phyloP scores from a whole-genome alignment of 352 stramenopile species.

The Lagenidium giganteum region DNA sequence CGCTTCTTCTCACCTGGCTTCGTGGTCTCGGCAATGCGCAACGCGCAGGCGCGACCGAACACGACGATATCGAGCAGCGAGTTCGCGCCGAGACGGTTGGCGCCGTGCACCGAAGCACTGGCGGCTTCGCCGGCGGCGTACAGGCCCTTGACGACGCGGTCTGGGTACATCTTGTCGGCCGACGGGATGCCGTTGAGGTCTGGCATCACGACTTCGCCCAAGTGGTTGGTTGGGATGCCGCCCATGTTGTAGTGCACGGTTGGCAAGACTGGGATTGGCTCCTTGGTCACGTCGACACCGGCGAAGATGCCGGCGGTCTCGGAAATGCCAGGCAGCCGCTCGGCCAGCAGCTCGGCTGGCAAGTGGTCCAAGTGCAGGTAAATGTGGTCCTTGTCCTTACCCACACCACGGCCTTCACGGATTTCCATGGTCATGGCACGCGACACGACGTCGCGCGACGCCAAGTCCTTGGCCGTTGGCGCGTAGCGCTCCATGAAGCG shows the following conservation, averaged over 20 bases:
- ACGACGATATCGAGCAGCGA: slow-evolving; percentile 97
- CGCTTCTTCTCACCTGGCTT: slow-evolving; percentile 88
- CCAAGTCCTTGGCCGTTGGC: slow-evolving; percentile 95
- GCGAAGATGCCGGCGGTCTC: slow-evolving; percentile 97
- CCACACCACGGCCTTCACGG: slow-evolving; percentile 91
- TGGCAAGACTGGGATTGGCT: slow-evolving; percentile 95
- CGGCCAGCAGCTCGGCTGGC: slow-evolving; percentile 89
- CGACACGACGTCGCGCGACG: slow-evolving; percentile 93
- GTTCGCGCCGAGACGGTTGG: slow-evolving; percentile 92
- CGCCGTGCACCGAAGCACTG: slow-evolving; percentile 94
- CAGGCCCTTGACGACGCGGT: slow-evolving; percentile 92
- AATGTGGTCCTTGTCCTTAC: slow-evolving; percentile 92
- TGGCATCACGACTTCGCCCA: slow-evolving; percentile 89
- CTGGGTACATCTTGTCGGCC: slow-evolving; percentile 71
- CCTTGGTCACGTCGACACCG: slow-evolving; percentile 97
- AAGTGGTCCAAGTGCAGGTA: slow-evolving; percentile 97
- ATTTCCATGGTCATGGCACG: slow-evolving; percentile 98
- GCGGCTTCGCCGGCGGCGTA: slow-evolving; percentile 95
- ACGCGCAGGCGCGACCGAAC: slow-evolving; percentile 93
- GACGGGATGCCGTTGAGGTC: slow-evolving; percentile 55
- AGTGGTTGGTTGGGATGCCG: slow-evolving; percentile 95
- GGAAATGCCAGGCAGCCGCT: slow-evolving; percentile 93
- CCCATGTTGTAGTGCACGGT: slow-evolving; percentile 99
- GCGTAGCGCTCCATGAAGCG: slow-evolving; percentile 96
- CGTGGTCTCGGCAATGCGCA: slow-evolving; percentile 91